Percentiles rank a stretch among this genome's conserved stretches.
These are phyloP conservation scores for Pythium rishiriense DNA, from an alignment of 352 stramenopile species.

Conservation along the genomic window DNA sequence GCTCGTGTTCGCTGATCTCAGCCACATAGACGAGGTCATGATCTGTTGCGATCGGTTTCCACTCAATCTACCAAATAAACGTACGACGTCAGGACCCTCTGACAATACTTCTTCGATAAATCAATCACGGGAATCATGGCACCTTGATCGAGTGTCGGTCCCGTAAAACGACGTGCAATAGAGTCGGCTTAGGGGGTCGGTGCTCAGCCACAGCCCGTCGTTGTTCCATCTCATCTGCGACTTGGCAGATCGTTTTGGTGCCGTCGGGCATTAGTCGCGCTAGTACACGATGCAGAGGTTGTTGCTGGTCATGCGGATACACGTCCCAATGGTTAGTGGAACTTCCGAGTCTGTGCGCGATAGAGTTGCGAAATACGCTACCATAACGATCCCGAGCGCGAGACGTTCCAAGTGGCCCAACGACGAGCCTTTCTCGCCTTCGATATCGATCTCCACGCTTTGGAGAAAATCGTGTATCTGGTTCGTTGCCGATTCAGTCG, in stretches of 20 bases:
- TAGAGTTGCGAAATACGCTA: not conserved
- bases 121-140: not conserved
- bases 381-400: constrained; percentile 8
- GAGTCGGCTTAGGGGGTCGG: constrained; percentile 25
- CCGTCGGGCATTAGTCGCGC: not conserved
- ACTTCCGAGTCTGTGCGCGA: not conserved
- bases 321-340: not conserved
- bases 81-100: not conserved
- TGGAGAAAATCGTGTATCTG: not conserved
- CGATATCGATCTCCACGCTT: not conserved
- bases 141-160: constrained; percentile 39
- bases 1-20: constrained; percentile 29
- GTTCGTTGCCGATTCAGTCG: not conserved
- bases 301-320: constrained; percentile 13
- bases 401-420: not conserved
- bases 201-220: constrained; percentile 14
- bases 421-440: not conserved
- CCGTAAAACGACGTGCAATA: constrained; percentile 19
- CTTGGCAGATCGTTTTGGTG: constrained; percentile 3
- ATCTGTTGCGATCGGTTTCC: constrained; percentile 26
- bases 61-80: constrained; percentile 30
- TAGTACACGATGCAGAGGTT: constrained; percentile 24
- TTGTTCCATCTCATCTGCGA: constrained; percentile 25
- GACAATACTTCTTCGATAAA: not conserved
- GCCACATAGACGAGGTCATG: constrained; percentile 33